Evolutionary conservation across 257 asterid species (phyloP), one percentile per base, ranked within the genome.

Genomic region (Ajuga chamaepitys): DNA sequence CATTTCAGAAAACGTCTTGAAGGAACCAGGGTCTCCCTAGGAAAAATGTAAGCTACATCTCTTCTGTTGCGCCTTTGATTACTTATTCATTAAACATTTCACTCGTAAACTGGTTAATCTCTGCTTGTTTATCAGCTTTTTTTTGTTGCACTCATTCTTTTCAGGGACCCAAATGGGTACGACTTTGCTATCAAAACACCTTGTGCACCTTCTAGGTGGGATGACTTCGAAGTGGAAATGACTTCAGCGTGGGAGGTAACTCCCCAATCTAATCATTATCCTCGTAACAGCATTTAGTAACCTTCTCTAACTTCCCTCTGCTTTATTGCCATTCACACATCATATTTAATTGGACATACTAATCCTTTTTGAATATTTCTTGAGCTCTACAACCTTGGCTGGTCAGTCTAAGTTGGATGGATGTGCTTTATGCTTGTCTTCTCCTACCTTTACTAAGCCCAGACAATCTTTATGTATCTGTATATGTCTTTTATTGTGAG

Each of bases 191-290:
- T 93, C 21, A 81, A 78, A 71, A 89, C 97, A 32, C 96, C 95
- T 58, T 84, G 87, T 66, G 77, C 95, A 57, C 89, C 96, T 73
- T 80, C 92, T 24, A 86, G 97, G 86, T 89, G 98, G 98, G 88
- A 82, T 28, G 95, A 85, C 69, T 93, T 87, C 51, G 94, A 86
- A 35, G 54, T 76, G 66, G 97, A 93, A 85, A 93, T 93, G 99
- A 83, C 89, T 62, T 88, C 88, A 25, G 95, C 99, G 17, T 93
- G 99, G 97, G 96, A 93, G 91, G 99, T 88, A 78, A 75, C 62
- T 71, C 67, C 54, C 58, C 7, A 22, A 10, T 47, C 66, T 37
- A 17, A 24, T 54, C 46, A n/a, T 48, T 70, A 17, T 34, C 46
- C 58, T 12, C 25, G 14, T 44, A n/a, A 34, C 9, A 8, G 12